Percentiles rank a stretch among this genome's conserved stretches.
Evolutionary conservation across 805 yeast genomes (phyloP).

Genomic region (Pachysolen tannophilus): DNA sequence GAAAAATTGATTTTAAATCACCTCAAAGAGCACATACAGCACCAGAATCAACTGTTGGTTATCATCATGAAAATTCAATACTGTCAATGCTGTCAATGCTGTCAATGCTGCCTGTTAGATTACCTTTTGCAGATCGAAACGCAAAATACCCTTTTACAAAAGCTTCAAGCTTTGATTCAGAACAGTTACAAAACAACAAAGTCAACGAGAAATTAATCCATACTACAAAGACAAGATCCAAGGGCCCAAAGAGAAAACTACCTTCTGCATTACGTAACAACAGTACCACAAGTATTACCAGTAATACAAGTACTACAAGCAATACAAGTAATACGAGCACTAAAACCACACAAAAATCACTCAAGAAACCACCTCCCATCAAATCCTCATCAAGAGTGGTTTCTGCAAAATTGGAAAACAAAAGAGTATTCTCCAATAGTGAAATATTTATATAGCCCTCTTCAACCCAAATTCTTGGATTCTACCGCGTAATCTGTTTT

Average conservation of each 20-base stretch:
- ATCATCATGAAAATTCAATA: too few species aligned
- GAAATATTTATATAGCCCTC: slow-evolving; percentile 18
- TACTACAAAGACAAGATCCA: slow-evolving; percentile 37
- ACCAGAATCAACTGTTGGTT: too few species aligned
- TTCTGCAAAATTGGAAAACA: slow-evolving; percentile 6
- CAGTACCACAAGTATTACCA: too few species aligned
- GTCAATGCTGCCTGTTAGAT: slow-evolving; percentile 3
- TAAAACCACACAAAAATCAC: too few species aligned
- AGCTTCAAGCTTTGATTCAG: slow-evolving; percentile 13
- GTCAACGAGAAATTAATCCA: slow-evolving; percentile 27
- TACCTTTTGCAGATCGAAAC: slow-evolving; percentile 6
- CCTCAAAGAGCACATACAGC: slow-evolving; percentile 1
- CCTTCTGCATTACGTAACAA: slow-evolving; percentile 25
- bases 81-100: too few species aligned
- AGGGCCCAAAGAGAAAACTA: slow-evolving; percentile 43
- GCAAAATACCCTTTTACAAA: slow-evolving; percentile 6
- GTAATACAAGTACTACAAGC: too few species aligned
- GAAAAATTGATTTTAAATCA: not conserved
- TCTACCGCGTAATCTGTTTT: too few species aligned
- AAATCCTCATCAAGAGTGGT: slow-evolving; percentile 20
- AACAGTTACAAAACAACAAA: slow-evolving; percentile 14
- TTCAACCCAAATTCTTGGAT: too few species aligned
- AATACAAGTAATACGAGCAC: too few species aligned
- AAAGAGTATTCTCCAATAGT: slow-evolving; percentile 12
- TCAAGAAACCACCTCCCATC: slow-evolving; percentile 20